Base-by-base conservation (phyloP, 495 filamentous ascomycete genomes). In the Hyaloscypha variabilis region DNA sequence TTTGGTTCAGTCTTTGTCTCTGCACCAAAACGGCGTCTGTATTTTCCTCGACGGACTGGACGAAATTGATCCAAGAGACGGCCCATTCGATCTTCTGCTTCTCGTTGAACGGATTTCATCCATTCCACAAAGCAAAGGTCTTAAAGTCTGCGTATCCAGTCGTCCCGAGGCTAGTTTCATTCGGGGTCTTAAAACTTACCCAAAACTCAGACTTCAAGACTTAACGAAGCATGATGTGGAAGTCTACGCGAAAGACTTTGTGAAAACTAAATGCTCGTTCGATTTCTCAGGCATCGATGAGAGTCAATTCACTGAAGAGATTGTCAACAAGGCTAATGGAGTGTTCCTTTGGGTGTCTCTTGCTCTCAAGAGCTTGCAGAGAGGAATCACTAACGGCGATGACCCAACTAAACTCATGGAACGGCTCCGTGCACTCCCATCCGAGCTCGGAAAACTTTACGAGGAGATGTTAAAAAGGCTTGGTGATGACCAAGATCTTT, bases 341-440 rank as follows among this genome's bases (percentile, higher is more conserved):
- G 78, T 81, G 0, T 81, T 80, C 60, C 71, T 79, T 23, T 81
- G 80, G 79, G 73, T 77, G 2, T 62, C 73, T 34, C 58, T 76
- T 0, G 74, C 74, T 8, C 57, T 67, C 2, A 54, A 50, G 21
- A 52, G 46, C 1, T 56, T 76, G 1, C 64, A 50, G 2, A 52
- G 62, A 1, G 74, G 71, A 8, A 51, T 74, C 24, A 58, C 50
- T 0, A 69, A 74, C 34, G 34, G 62, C 4, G 76, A 77, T 57
- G 51, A 52, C 2, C 30, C 66, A 17, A 21, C 14, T 1, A 62
- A 69, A 11, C 62, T 77, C n/a, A 58, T 57, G 28, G n/a, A 60
- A 36, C 69, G 67, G 19, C 63, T 71, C 3, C 52, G 63, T 0
- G 26, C 21, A 1, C 66, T 75, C 24, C 73, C 73, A 1, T 51